A percentile compares a stretch with the other conserved stretches of the same genome.
Evolutionary conservation across 805 yeast species (phyloP).

Genomic region (Kodamaea lidongshanica): DNA sequence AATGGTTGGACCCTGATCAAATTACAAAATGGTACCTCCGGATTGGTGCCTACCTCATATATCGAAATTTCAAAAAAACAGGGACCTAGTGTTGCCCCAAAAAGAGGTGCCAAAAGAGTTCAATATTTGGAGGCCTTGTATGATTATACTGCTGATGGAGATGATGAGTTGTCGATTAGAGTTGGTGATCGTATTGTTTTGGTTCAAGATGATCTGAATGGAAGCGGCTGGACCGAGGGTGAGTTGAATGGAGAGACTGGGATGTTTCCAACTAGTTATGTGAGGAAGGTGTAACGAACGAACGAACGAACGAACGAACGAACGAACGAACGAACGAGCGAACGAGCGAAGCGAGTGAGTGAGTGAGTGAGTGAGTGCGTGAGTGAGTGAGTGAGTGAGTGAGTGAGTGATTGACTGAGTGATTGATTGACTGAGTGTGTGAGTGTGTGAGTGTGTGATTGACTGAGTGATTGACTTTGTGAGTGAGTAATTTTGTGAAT

Average conservation of each 20-base stretch:
- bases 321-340: too few species aligned
- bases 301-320: constrained; percentile 1
- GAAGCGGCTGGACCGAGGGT: constrained; percentile 95
- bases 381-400: too few species aligned
- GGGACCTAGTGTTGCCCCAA: constrained; percentile 80
- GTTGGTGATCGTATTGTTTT: constrained; percentile 73
- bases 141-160: constrained; percentile 71
- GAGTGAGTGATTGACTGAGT: too few species aligned
- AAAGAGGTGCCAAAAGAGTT: constrained; percentile 61
- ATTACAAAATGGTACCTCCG: constrained; percentile 42
- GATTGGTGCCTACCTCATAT: constrained; percentile 84
- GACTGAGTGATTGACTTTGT: too few species aligned
- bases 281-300: constrained; percentile 27
- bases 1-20: constrained; percentile 82
- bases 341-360: too few species aligned
- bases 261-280: constrained; percentile 75
- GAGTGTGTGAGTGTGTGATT: too few species aligned
- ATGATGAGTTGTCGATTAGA: constrained; percentile 65
- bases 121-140: constrained; percentile 64
- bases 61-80: constrained; percentile 48
- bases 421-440: too few species aligned
- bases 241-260: constrained; percentile 63
- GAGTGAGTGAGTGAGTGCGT: too few species aligned
- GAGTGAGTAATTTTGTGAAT: too few species aligned
- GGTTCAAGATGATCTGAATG: constrained; percentile 49